phyloP scores from a whole-genome alignment of 257 asterid genomes.

The Solanum megistacrolobum region DNA sequence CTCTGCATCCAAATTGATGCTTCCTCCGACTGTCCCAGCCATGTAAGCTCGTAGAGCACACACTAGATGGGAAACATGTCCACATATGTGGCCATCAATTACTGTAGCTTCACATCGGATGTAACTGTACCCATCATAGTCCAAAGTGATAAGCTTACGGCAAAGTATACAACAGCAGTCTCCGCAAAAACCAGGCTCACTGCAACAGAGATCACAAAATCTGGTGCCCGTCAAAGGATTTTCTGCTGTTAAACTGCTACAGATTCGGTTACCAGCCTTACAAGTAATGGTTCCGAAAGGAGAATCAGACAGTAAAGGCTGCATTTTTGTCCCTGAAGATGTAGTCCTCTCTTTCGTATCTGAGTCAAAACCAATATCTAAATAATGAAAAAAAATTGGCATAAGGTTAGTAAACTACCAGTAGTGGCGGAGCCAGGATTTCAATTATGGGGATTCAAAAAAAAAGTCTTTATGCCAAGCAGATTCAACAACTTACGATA shows the following conservation, averaged over 20 bases:
- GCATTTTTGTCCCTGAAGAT: background rate
- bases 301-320: background rate
- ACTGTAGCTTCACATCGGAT: conserved; percentile 51
- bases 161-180: conserved; percentile 83
- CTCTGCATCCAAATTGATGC: conserved; percentile 68
- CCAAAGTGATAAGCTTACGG: conserved; percentile 26
- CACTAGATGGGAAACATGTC: conserved; percentile 63
- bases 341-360: conserved; percentile 2
- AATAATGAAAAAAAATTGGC: background rate
- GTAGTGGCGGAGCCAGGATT: no score
- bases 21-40: conserved; percentile 84
- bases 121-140: conserved; percentile 26
- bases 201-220: conserved; percentile 66
- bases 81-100: conserved; percentile 37
- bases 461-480: no score
- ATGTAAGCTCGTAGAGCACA: conserved; percentile 70
- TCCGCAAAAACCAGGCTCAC: conserved; percentile 59
- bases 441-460: no score
- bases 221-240: conserved; percentile 23
- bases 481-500: no score
- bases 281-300: conserved; percentile 18
- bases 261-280: conserved; percentile 47
- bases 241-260: conserved; percentile 40
- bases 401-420: background rate
- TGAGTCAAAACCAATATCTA: background rate